These are phyloP conservation scores for Leccinum griseonigrum DNA, from an alignment of 1,284 basidiomycete species.

Conservation along the genomic window DNA sequence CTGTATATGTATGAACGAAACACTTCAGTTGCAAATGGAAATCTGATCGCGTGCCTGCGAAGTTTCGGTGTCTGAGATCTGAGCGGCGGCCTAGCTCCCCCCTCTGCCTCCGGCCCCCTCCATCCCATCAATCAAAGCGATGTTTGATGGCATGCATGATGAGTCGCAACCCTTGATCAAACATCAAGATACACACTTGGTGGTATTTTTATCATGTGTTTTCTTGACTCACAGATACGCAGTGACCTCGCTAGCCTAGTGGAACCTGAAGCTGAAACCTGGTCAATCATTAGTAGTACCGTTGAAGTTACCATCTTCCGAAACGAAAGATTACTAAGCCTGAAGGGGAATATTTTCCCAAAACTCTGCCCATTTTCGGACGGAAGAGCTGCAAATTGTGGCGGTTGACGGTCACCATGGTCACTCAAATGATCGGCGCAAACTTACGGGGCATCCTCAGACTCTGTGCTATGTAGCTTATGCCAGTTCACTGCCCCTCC, in stretches of 20 bases:
- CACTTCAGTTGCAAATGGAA: neutral
- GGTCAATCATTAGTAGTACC: no score
- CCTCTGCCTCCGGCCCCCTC: neutral
- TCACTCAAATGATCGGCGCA: neutral
- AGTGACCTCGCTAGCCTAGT: neutral
- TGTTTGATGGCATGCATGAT: constrained; percentile 2
- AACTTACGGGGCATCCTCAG: neutral
- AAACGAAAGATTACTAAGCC: no score
- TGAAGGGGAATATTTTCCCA: neutral
- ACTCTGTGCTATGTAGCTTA: neutral
- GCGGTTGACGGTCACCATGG: neutral
- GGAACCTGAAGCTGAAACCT: neutral
- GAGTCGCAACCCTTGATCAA: constrained; percentile 2
- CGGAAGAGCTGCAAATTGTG: no score
- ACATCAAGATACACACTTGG: neutral
- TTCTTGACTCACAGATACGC: neutral
- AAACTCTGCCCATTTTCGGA: neutral
- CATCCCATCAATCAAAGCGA: constrained; percentile 13
- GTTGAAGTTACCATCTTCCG: no score
- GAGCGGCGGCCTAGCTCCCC: neutral
- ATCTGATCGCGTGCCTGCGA: neutral
- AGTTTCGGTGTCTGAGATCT: no score
- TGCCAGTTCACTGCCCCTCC: neutral
- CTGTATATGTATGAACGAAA: constrained; percentile 9
- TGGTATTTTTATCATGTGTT: neutral